Base-by-base conservation (phyloP, 2,329 filamentous ascomycete species). In the Diaporthe sp. region DNA sequence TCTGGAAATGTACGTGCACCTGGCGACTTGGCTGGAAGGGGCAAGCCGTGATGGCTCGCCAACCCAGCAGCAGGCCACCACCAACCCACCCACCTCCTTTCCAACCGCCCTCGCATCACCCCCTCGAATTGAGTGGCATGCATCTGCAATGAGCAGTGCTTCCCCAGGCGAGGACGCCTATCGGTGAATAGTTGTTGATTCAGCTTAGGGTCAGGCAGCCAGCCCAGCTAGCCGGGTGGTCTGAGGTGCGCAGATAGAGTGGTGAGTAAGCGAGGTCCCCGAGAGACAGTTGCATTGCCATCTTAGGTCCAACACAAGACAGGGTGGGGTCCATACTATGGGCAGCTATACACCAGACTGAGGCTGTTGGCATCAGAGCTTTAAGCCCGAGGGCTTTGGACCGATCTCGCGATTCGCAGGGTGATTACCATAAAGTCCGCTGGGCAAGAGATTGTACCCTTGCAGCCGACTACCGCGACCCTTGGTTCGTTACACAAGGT, bases 221-320 rank as follows among this genome's bases (percentile, higher is more conserved):
- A 68, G 31, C 22, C 46, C 46, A 55, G 70, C 49, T 55, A 61
- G 46, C 58, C 31, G 12, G 13, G 8, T 25, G 58, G 37, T 25
- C 37, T 53, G 51, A 39, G 34, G 37, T 59, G 34, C 22, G 22
- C 44, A 65, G 34, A 65, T 73, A 73, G 58, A 55, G 71, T 73
- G 71, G 46, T 73, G 71, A 73, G 71, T 73, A 73, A 73, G 71
- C 58, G 58, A 73, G 28, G 58, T 55, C 37, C 57, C 70, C 31
- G 46, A 53, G 57, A 69, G 65, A 53, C 65, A 53, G 65, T 42
- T 55, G 65, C 46, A 34, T 69, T 49, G 19, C 46, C 34, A 19
- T 22, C 46, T n/a, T 44, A n/a, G 58, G 55, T 42, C 22, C 34
- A 58, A 51, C 53, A 44, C 53, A 39, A 39, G 37, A 19, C 44